Evolutionary conservation across 495 filamentous ascomycete species (phyloP), one percentile per base, ranked within the genome.

Genomic region (Neurospora sp.): DNA sequence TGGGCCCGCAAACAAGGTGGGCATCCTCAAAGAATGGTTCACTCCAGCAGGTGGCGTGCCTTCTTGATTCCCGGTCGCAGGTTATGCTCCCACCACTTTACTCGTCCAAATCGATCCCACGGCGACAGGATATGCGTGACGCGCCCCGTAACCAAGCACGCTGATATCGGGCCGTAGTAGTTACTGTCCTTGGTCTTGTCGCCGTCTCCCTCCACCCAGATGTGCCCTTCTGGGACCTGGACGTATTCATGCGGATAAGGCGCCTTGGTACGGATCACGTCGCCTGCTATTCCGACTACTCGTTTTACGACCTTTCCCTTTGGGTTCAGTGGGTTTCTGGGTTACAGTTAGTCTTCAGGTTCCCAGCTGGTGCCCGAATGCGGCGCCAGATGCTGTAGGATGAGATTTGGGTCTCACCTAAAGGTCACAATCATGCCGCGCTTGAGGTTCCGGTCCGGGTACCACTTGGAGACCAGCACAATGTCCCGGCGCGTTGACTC

Each of bases 131-230:
- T 84, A 74, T 88, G 88, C 35, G 87, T 86, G 69, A 92, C 86
- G 42, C 83, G 83, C 4, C 92, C 92, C 8, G 87, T 85, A 38
- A 94, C 85, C 59, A 94, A 76, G 76, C 85, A 87, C 10, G 79
- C 84, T 20, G 88, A 85, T 31, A 90, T 86, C 1, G 92, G 91
- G 5, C 92, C 92, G 77, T 93, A 94, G 37, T 85, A 85, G 81
- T 94, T 93, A 77, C 91, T 93, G 78, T 95, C 92, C 71, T 88
- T 79, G 74, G 88, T 89, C 74, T 86, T 81, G 73, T 90, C 86
- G 54, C 72, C 83, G 79, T 93, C 92, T 0, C 92, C 92, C 77
- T 94, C 92, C 20, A 95, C 84, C 92, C 92, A 95, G 42, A 94
- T 84, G 83, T 94, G 91, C 6, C 91, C 91, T 46, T 83, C 83